Evolutionary conservation across 345 rosid species (phyloP).

Genomic region (Corymbia maculata): DNA sequence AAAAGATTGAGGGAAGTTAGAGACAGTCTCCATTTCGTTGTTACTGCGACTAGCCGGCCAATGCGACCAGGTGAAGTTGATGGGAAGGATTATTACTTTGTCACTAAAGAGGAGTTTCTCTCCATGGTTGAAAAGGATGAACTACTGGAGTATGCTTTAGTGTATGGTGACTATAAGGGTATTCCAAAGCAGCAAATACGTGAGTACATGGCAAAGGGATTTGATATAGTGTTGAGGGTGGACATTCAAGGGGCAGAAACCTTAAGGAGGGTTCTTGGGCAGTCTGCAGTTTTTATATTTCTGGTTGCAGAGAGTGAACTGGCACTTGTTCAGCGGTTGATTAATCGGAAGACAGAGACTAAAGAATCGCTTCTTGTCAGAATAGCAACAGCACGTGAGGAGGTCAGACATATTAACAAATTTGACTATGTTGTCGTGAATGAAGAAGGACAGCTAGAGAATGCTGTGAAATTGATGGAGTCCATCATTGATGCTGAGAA

Average conservation of each 20-base stretch:
- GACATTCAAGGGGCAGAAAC: constrained; percentile 90
- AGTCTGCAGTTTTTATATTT: constrained; percentile 72
- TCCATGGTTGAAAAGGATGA: constrained; percentile 65
- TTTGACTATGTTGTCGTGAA: constrained; percentile 86
- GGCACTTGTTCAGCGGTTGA: constrained; percentile 74
- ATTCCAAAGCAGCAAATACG: constrained; percentile 76
- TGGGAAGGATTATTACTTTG: constrained; percentile 78
- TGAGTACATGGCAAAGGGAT: constrained; percentile 64
- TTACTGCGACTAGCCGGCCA: constrained; percentile 72
- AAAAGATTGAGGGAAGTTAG: constrained; percentile 49
- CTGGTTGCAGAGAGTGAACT: constrained; percentile 78
- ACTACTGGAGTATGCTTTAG: constrained; percentile 78
- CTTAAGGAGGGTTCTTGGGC: constrained; percentile 53
- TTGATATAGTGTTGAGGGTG: constrained; percentile 73
- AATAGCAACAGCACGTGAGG: constrained; percentile 77
- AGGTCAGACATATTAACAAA: constrained; percentile 48
- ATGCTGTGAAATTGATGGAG: constrained; percentile 52
- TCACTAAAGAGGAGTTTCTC: constrained; percentile 57
- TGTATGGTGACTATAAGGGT: constrained; percentile 91
- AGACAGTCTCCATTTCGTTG: constrained; percentile 61
- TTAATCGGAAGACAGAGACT: constrained; percentile 76
- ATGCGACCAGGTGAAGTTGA: constrained; percentile 74
- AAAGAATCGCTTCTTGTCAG: constrained; percentile 71
- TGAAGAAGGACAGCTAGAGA: constrained; percentile 70
- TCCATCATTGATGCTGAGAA: constrained; percentile 92